These are phyloP conservation scores for Trametes versicolor DNA, from an alignment of 1,284 basidiomycete species.

Conservation along the genomic window DNA sequence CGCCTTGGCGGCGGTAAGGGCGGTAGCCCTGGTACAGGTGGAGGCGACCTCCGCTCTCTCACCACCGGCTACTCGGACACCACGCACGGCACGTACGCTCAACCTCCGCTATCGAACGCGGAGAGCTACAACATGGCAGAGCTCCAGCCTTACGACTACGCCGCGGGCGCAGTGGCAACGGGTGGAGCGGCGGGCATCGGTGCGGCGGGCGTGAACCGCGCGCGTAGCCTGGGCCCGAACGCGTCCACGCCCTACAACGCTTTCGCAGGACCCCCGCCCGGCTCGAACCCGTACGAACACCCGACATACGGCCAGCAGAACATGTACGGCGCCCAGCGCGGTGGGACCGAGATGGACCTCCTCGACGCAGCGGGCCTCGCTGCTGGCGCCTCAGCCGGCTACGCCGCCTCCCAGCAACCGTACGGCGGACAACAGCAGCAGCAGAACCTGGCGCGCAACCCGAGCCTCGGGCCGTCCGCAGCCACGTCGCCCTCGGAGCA, in stretches of 20 bases:
- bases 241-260: constrained; percentile 46
- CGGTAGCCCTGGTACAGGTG: constrained; percentile 24
- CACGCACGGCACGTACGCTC: constrained; percentile 68
- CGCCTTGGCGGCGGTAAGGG: constrained; percentile 31
- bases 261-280: constrained; percentile 40
- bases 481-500: constrained; percentile 34
- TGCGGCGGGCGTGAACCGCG: constrained; percentile 43
- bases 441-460: constrained; percentile 40
- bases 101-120: constrained; percentile 56
- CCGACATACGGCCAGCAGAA: constrained; percentile 26
- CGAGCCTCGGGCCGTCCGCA: constrained; percentile 46
- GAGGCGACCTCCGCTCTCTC: constrained; percentile 31
- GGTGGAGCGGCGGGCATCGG: constrained; percentile 44
- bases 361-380: constrained; percentile 40
- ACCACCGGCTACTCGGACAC: constrained; percentile 62
- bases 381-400: constrained; percentile 42
- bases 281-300: constrained; percentile 32
- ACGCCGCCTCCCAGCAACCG: constrained; percentile 21
- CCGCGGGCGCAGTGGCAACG: constrained; percentile 40
- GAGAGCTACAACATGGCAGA: constrained; percentile 63
- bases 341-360: constrained; percentile 30
- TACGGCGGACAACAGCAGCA: constrained; percentile 8
- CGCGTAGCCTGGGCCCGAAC: constrained; percentile 36
- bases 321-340: constrained; percentile 13
- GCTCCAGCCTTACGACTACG: constrained; percentile 50